A percentile compares a stretch with the other conserved stretches of the same genome.
Evolutionary conservation across 2,329 filamentous ascomycete species (phyloP).

Genomic region (Camptophora hylomeconis): DNA sequence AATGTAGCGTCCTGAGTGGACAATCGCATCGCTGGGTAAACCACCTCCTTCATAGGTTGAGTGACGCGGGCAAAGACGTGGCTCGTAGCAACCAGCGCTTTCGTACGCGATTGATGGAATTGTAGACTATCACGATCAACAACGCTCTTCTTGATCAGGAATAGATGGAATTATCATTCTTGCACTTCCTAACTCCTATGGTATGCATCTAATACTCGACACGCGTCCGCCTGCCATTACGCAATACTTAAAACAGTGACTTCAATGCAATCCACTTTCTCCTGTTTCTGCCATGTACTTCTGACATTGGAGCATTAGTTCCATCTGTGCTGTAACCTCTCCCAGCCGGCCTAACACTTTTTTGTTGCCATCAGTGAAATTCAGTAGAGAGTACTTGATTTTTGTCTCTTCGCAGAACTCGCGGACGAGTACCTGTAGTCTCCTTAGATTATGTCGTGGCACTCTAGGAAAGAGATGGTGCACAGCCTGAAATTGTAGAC

Average conservation of each 20-base stretch:
- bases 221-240: background rate
- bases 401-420: conserved; percentile 72
- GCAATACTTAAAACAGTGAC: background rate
- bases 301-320: conserved; percentile 64
- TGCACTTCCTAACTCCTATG: too few relatives aligned
- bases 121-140: too few relatives aligned
- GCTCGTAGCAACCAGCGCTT: too few relatives aligned
- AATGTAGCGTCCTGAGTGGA: too few relatives aligned
- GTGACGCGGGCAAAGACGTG: too few relatives aligned
- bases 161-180: too few relatives aligned
- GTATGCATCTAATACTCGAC: background rate
- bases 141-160: too few relatives aligned
- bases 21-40: too few relatives aligned
- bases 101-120: too few relatives aligned
- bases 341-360: conserved; percentile 63
- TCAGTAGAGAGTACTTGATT: conserved; percentile 75
- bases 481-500: conserved; percentile 78
- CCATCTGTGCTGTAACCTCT: conserved; percentile 68
- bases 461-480: conserved; percentile 77
- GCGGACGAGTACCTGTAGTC: conserved; percentile 60
- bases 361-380: conserved; percentile 72
- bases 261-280: background rate
- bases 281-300: conserved; percentile 20
- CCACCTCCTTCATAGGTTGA: too few relatives aligned
- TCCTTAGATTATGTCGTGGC: conserved; percentile 70